Evolutionary conservation across 371 early-diverging fungal genomes (phyloP).

Genomic region (Cokeromyces recurvatus): DNA sequence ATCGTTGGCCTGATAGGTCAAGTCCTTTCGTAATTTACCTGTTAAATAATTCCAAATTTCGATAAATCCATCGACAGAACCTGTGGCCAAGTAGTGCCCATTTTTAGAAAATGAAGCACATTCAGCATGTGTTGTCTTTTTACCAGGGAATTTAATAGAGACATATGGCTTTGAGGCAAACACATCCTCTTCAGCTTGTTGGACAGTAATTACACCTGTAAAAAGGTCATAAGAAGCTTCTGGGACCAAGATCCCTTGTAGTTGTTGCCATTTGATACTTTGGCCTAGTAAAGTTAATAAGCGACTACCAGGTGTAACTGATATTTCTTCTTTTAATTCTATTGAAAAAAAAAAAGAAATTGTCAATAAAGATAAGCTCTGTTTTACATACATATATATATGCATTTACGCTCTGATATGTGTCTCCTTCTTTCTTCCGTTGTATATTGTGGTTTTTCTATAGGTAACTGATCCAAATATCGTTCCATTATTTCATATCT

Average conservation of each 20-base stretch:
- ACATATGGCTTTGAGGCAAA: constrained; percentile 49
- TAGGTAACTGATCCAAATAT: constrained; percentile 58
- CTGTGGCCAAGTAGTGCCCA: constrained; percentile 82
- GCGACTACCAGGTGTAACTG: constrained; percentile 37
- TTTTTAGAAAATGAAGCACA: constrained; percentile 74
- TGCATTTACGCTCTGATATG: constrained; percentile 21
- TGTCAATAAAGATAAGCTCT: too few relatives aligned
- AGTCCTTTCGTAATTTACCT: constrained; percentile 83
- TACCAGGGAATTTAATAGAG: constrained; percentile 68
- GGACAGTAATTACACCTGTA: constrained; percentile 53
- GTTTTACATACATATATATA: too few relatives aligned
- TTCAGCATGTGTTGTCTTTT: constrained; percentile 74
- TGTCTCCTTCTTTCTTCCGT: constrained; percentile 63
- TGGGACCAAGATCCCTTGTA: constrained; percentile 69
- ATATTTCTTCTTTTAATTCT: constrained; percentile 20
- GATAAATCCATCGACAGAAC: constrained; percentile 89
- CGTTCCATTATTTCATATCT: constrained; percentile 78
- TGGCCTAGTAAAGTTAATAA: constrained; percentile 80
- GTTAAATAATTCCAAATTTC: constrained; percentile 91
- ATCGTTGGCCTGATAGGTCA: constrained; percentile 81
- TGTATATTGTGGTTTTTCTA: constrained; percentile 39
- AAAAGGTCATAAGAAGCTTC: constrained; percentile 76
- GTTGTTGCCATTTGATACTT: constrained; percentile 80
- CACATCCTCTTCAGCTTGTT: constrained; percentile 67
- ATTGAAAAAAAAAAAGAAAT: too few relatives aligned